Evolutionary conservation across 2,329 filamentous ascomycete species (phyloP).

Genomic region (Trichoderma polysporum): DNA sequence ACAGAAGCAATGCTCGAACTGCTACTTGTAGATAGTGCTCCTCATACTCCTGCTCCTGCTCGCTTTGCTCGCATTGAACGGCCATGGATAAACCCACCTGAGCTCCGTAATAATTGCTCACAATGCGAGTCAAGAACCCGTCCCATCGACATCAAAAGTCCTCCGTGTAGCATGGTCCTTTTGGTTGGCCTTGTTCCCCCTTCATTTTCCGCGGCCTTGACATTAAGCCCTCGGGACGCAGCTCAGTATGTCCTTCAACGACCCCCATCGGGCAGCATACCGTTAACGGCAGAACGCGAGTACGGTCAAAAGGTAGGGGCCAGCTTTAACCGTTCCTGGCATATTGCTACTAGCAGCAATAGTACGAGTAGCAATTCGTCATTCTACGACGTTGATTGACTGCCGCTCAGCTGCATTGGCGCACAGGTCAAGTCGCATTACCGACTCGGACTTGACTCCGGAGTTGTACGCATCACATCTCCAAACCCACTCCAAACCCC

Average conservation of each 20-base stretch:
- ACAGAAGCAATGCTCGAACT: neutral
- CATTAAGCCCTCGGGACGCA: neutral
- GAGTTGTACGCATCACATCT: neutral
- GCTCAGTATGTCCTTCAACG: neutral
- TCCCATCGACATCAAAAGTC: neutral
- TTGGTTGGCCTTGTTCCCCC: neutral
- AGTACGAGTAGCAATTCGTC: neutral
- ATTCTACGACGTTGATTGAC: neutral
- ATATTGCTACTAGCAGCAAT: neutral
- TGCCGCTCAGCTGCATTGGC: neutral
- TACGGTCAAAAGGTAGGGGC: neutral
- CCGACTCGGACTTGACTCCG: neutral
- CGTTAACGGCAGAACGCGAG: neutral
- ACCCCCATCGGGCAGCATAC: neutral
- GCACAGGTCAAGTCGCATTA: neutral
- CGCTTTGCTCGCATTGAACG: too few species aligned
- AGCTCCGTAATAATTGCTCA: too few species aligned
- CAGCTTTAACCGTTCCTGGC: neutral
- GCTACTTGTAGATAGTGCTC: neutral
- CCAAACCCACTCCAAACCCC: neutral
- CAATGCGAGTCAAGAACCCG: neutral
- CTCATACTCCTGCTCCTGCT: too few species aligned
- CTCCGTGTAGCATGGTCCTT: too few species aligned
- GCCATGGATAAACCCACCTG: neutral
- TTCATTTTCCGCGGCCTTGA: neutral